Base-by-base conservation (phyloP, 129 eudicot genomes). In the Escallonia herrerae region DNA sequence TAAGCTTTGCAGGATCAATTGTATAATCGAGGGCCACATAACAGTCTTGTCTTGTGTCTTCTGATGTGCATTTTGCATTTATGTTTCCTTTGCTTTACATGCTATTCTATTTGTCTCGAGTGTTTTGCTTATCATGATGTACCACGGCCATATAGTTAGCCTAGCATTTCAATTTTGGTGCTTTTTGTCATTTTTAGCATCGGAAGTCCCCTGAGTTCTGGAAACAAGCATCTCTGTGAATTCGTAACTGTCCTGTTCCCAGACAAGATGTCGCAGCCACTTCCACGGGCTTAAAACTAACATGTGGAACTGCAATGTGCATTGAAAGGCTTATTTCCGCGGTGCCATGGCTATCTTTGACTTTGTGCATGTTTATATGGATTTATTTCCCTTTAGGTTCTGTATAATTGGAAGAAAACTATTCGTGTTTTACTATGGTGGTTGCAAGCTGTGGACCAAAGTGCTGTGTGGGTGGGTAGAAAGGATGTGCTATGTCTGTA, bases 151-250 rank as follows among this genome's bases (percentile, higher is more conserved):
- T 22, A 22, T 22, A 22, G 33, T 22, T 22, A 22, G 33, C 33
- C 1, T 22, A 22, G 33, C 33, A 22, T 22, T 22, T 22, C 1
- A 22, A 22, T 1, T 22, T 22, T 22, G 33, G 1, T 22, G 33
- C 33, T 15, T 4, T 47, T 22, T 8, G 70, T 60, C 53, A 8
- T 58, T 79, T 77, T 56, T 75, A 90, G 95, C 97, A 90, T 44
- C 79, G 97, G 63, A 86, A 83, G 83, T 76, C 89, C 52, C 56
- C 72, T 6, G 91, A 86, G 58, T 79, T 86, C 63, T 86, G 95
- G 91, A 83, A 71, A 66, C 75, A 79, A 66, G 81, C 80, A 9
- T 69, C 77, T 55, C 8, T 41, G 43, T 82, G 79, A 85, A 76
- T 64, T 6, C 51, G 58, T 44, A 65, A 37, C 33, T 22, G 33